These are phyloP conservation scores for Xylona heveae DNA, from an alignment of 495 filamentous ascomycete genomes.

Conservation along the genomic window DNA sequence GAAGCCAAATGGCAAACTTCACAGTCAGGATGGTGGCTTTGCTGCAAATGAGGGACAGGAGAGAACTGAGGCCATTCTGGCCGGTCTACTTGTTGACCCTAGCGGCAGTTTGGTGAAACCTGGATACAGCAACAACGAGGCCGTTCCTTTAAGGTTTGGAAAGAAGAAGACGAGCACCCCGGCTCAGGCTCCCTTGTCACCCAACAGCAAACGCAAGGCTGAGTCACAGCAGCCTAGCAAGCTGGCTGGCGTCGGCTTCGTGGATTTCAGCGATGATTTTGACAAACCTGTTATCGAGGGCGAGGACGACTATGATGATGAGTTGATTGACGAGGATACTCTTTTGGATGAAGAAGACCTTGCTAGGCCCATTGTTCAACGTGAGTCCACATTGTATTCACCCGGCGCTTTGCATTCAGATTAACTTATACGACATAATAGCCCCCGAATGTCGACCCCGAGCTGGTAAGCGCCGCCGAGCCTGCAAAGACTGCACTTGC, in stretches of 20 bases:
- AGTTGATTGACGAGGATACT: slow-evolving; percentile 76
- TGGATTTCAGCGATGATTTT: slow-evolving; percentile 49
- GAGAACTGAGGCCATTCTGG: slow-evolving; percentile 53
- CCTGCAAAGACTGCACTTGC: slow-evolving; percentile 97
- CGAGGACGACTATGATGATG: slow-evolving; percentile 42
- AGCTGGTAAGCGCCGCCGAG: slow-evolving; percentile 64
- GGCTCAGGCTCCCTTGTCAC: not conserved
- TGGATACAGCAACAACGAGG: slow-evolving; percentile 35
- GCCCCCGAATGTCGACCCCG: slow-evolving; percentile 68
- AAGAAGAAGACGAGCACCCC: slow-evolving; percentile 24
- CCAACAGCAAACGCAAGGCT: slow-evolving; percentile 26
- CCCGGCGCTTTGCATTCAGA: slow-evolving; percentile 2
- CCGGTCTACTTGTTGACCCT: slow-evolving; percentile 45
- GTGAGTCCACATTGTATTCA: slow-evolving; percentile 28
- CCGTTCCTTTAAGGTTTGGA: slow-evolving; percentile 53
- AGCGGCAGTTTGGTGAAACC: slow-evolving; percentile 50
- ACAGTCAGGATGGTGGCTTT: slow-evolving; percentile 44
- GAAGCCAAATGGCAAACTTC: slow-evolving; percentile 46
- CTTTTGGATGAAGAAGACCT: slow-evolving; percentile 70
- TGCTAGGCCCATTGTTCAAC: slow-evolving; percentile 45
- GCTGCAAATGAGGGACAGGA: slow-evolving; percentile 22
- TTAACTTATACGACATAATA: slow-evolving; percentile 17
- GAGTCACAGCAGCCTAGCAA: slow-evolving; percentile 14
- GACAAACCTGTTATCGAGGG: slow-evolving; percentile 24
- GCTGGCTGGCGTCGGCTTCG: slow-evolving; percentile 45